Conservation (phyloP, 176 grass and related monocot genomes). For the Neostapfia colusana region DNA sequence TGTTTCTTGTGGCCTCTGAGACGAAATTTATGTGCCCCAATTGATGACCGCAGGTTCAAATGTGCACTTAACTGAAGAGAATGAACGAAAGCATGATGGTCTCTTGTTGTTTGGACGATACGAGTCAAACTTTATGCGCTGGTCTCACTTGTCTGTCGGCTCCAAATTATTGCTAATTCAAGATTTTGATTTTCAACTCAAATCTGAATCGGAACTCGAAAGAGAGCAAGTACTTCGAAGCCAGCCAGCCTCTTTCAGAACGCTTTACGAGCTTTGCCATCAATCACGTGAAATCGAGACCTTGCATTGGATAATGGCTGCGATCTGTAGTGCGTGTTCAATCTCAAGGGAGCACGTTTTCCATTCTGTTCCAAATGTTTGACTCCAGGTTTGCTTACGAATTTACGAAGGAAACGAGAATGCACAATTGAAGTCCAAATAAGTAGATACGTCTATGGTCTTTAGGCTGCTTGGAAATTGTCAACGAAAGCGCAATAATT, state of each 20-base stretch:
- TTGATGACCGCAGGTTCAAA: background rate
- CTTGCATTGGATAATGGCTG: background rate
- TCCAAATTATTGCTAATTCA: background rate
- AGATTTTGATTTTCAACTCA: background rate
- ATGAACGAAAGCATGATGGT: background rate
- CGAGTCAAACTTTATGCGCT: background rate
- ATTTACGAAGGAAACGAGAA: slow-evolving; percentile 4
- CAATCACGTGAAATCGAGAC: background rate
- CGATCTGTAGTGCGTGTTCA: background rate
- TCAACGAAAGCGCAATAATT: too few species aligned
- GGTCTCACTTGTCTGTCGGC: background rate
- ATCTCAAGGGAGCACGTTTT: background rate
- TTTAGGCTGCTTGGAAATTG: background rate
- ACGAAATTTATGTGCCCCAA: background rate
- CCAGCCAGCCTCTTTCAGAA: background rate
- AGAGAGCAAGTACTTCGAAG: background rate
- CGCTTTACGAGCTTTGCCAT: background rate
- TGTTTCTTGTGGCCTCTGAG: background rate
- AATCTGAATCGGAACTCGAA: slow-evolving; percentile 15
- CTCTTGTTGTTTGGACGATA: background rate
- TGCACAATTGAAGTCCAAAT: background rate
- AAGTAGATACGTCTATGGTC: background rate
- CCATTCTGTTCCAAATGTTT: background rate
- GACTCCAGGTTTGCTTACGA: background rate
- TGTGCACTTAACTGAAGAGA: background rate